Percentiles rank a stretch among this genome's conserved stretches.
These are phyloP conservation scores for Russula griseocarnosa DNA, from an alignment of 768 basidiomycete species.

Conservation along the genomic window DNA sequence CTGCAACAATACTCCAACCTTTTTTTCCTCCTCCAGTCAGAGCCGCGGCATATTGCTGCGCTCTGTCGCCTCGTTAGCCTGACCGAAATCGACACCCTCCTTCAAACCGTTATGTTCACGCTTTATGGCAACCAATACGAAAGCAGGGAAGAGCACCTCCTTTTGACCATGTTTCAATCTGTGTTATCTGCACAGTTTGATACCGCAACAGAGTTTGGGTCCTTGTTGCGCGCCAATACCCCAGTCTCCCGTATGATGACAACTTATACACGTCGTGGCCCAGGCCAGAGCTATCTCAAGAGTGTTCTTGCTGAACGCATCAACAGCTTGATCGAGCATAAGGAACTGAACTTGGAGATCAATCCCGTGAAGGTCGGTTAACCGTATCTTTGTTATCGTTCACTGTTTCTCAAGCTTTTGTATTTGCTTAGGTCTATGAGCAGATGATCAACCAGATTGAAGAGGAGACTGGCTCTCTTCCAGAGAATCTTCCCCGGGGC, in stretches of 20 bases:
- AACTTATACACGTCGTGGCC: constrained; percentile 97
- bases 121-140: constrained; percentile 99
- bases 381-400: background rate
- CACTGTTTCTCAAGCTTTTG: constrained; percentile 5
- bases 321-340: constrained; percentile 98
- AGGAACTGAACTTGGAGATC: constrained; percentile 98
- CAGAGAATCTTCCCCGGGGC: constrained; percentile 85
- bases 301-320: constrained; percentile 96
- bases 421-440: constrained; percentile 79
- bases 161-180: constrained; percentile 99
- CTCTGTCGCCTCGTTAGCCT: constrained; percentile 95
- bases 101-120: constrained; percentile 99
- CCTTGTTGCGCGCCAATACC: constrained; percentile 94
- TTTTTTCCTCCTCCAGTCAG: constrained; percentile 97
- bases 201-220: constrained; percentile 98
- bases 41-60: constrained; percentile 94
- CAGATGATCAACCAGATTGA: constrained; percentile 99
- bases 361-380: constrained; percentile 87
- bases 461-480: constrained; percentile 91
- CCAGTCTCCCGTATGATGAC: constrained; percentile 99
- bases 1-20: constrained; percentile 96
- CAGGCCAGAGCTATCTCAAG: constrained; percentile 98
- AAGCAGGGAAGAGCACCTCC: constrained; percentile 94
- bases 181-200: constrained; percentile 99
- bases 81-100: constrained; percentile 95